Conservation (phyloP, 176 grass and related monocot species). For the Avena eriantha region DNA sequence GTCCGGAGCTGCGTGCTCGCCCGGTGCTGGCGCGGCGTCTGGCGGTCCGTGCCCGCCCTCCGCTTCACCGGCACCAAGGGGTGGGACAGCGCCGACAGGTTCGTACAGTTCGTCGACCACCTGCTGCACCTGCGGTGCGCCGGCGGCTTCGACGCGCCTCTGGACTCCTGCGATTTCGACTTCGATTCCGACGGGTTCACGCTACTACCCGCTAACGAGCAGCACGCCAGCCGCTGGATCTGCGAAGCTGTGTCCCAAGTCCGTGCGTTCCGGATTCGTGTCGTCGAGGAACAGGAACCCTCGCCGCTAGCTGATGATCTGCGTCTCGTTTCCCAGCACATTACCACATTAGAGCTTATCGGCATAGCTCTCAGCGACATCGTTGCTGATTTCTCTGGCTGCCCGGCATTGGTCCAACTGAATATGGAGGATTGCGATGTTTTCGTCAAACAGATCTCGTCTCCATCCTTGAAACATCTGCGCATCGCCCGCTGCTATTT, state of each 20-base stretch:
- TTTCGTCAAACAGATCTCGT: not conserved
- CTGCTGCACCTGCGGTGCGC: no score
- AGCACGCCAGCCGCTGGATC: not conserved
- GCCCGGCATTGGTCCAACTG: not conserved
- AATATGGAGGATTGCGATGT: not conserved
- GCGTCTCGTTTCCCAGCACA: not conserved
- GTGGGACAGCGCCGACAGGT: no score
- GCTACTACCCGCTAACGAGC: not conserved
- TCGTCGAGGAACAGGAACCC: not conserved
- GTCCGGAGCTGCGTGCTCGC: no score
- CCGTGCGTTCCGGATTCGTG: not conserved
- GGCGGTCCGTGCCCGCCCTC: no score
- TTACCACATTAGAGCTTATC: not conserved
- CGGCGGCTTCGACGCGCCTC: no score
- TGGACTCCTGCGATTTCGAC: no score
- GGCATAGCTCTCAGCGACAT: not conserved
- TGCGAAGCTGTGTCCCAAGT: not conserved
- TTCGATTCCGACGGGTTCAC: no score
- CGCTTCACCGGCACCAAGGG: no score
- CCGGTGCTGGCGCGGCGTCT: no score
- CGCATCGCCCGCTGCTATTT: not conserved
- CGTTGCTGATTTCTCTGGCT: not conserved
- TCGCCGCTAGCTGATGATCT: not conserved
- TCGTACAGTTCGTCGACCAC: no score
- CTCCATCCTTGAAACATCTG: constrained; percentile 4